Evolutionary conservation across 2,329 filamentous ascomycete genomes (phyloP).

Genomic region (Pseudomassariella vexata): DNA sequence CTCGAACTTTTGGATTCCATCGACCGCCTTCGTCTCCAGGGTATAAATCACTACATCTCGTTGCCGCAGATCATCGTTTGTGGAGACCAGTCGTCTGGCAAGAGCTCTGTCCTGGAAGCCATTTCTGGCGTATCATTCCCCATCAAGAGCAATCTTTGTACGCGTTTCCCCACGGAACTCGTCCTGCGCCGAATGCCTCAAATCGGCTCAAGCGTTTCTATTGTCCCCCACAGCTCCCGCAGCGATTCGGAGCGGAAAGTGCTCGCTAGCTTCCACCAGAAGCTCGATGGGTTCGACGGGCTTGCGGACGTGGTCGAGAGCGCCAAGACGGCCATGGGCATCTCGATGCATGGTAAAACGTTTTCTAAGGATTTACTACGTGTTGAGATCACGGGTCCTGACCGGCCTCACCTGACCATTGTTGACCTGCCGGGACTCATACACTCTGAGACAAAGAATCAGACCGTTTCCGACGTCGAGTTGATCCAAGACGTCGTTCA

Average conservation of each 20-base stretch:
- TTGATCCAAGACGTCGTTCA: conserved; percentile 42
- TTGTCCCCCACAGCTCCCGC: conserved; percentile 26
- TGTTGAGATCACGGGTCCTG: conserved; percentile 41
- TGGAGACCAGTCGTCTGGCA: conserved; percentile 57
- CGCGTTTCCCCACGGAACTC: conserved; percentile 58
- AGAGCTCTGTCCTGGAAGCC: conserved; percentile 60
- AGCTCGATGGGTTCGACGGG: conserved; percentile 21
- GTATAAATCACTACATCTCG: conserved; percentile 30
- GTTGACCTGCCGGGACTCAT: conserved; percentile 56
- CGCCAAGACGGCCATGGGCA: conserved; percentile 43
- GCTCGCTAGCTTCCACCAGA: conserved; percentile 15
- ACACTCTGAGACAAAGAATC: conserved; percentile 38
- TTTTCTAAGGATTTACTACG: conserved; percentile 42
- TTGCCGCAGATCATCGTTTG: conserved; percentile 49
- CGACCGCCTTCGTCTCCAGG: conserved; percentile 30
- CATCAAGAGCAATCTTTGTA: conserved; percentile 51
- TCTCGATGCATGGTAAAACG: conserved; percentile 25
- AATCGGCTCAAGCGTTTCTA: conserved; percentile 28
- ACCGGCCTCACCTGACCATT: conserved; percentile 46
- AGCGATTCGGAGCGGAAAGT: conserved; percentile 16
- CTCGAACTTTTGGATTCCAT: conserved; percentile 32
- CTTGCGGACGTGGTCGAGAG: conserved; percentile 30
- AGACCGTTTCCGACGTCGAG: conserved; percentile 36
- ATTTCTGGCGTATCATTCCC: conserved; percentile 59
- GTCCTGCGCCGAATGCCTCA: conserved; percentile 41